Percentiles rank a stretch among this genome's conserved stretches.
These are phyloP conservation scores for Populus nigra DNA, from an alignment of 345 rosid species.

Conservation along the genomic window DNA sequence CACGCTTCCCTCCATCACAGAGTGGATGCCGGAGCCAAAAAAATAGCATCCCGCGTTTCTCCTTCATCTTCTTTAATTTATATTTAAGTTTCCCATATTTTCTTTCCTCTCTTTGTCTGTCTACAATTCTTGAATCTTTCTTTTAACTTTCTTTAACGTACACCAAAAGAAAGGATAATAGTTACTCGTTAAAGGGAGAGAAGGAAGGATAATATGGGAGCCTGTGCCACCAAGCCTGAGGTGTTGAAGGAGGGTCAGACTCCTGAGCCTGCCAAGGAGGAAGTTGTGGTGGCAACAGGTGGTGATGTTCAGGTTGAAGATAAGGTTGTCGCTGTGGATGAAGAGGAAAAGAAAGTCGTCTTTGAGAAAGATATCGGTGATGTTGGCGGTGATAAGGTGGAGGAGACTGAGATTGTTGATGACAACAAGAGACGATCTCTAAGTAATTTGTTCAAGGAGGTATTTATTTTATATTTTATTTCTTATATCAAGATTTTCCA, in stretches of 20 bases:
- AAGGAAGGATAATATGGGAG: slow-evolving; percentile 36
- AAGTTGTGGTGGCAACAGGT: slow-evolving; percentile 6
- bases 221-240: slow-evolving; percentile 51
- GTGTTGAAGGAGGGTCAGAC: slow-evolving; percentile 35
- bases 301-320: neutral
- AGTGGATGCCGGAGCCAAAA: slow-evolving; percentile 31
- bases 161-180: neutral
- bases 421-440: slow-evolving; percentile 37
- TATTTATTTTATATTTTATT: no score
- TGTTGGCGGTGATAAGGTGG: slow-evolving; percentile 5
- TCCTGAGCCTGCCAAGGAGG: slow-evolving; percentile 20
- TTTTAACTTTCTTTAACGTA: no score
- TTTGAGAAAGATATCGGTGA: slow-evolving; percentile 14
- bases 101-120: no score
- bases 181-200: no score
- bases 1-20: slow-evolving; percentile 12
- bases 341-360: slow-evolving; percentile 28
- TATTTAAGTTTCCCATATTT: no score
- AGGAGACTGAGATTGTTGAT: slow-evolving; percentile 25
- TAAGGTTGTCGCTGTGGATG: neutral
- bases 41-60: neutral
- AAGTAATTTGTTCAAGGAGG: slow-evolving; percentile 37
- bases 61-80: neutral
- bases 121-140: no score
- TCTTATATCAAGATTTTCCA: no score